These are phyloP conservation scores for Stentor roeselii DNA, from an alignment of 73 alveolate genomes.

Conservation along the genomic window DNA sequence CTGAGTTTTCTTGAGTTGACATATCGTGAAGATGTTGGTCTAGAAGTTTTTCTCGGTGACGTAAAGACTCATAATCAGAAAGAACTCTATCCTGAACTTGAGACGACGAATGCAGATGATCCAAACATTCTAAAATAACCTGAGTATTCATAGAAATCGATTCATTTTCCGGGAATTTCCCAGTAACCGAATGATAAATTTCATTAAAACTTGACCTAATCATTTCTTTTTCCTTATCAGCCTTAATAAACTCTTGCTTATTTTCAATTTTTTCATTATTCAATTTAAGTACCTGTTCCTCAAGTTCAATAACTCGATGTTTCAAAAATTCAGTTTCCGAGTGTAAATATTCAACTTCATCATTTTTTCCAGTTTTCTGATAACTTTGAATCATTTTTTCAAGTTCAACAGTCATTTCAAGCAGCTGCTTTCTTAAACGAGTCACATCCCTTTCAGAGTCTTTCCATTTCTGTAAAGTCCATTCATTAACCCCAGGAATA, in stretches of 20 bases:
- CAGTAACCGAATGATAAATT: not conserved
- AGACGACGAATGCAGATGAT: not conserved
- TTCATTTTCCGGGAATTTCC: not conserved
- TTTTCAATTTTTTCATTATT: not conserved
- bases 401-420: not conserved
- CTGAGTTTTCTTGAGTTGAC: not conserved
- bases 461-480: slow-evolving; percentile 13
- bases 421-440: not conserved
- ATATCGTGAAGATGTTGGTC: not conserved
- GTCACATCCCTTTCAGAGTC: slow-evolving; percentile 9
- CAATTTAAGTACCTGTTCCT: not conserved
- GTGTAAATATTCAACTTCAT: not conserved
- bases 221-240: not conserved
- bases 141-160: not conserved
- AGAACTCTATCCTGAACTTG: not conserved
- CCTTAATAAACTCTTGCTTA: not conserved
- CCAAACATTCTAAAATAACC: not conserved
- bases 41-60: not conserved
- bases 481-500: slow-evolving; percentile 16
- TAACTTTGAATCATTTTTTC: not conserved
- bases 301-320: not conserved
- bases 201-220: not conserved
- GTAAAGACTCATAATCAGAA: not conserved
- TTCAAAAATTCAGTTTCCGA: not conserved
- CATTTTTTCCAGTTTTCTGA: not conserved